These are phyloP conservation scores for Aspergillus biplanus DNA, from an alignment of 495 filamentous ascomycete species.

Conservation along the genomic window DNA sequence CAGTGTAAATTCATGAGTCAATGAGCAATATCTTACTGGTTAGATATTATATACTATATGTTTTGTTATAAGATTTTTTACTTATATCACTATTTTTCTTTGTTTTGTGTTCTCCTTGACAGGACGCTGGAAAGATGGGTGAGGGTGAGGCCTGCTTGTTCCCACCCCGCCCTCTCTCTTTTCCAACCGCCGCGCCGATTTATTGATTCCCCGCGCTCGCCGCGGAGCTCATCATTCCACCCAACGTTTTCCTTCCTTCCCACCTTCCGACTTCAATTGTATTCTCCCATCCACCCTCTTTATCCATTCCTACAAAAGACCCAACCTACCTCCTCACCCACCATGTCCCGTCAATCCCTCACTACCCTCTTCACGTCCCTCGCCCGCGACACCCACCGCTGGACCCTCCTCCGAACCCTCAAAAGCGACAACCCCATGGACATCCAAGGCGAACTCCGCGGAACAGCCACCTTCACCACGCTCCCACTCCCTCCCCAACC, in stretches of 20 bases:
- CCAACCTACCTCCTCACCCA: not conserved
- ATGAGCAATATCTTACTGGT: no score
- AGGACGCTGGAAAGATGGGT: no score
- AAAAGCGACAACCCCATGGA: constrained; percentile 48
- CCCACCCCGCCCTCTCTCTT: not conserved
- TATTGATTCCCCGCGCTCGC: not conserved
- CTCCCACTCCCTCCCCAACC: constrained; percentile 22
- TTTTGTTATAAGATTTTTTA: no score
- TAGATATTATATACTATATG: no score
- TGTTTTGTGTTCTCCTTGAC: no score
- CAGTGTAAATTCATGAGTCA: no score
- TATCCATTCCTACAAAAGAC: no score
- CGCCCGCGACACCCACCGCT: constrained; percentile 29
- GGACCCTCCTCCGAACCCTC: constrained; percentile 47
- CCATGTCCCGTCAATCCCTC: constrained; percentile 12
- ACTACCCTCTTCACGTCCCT: constrained; percentile 39
- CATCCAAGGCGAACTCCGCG: constrained; percentile 44
- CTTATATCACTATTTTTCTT: no score
- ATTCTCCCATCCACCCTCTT: no score
- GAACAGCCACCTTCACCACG: constrained; percentile 45
- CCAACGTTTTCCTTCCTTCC: not conserved
- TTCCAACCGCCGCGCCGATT: not conserved
- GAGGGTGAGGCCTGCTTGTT: not conserved
- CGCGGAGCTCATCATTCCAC: not conserved
- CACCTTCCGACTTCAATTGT: no score